Evolutionary conservation across 1,139 yeast species (phyloP), one percentile per base, ranked within the genome.

Genomic region (Geotrichum aggregatum): DNA sequence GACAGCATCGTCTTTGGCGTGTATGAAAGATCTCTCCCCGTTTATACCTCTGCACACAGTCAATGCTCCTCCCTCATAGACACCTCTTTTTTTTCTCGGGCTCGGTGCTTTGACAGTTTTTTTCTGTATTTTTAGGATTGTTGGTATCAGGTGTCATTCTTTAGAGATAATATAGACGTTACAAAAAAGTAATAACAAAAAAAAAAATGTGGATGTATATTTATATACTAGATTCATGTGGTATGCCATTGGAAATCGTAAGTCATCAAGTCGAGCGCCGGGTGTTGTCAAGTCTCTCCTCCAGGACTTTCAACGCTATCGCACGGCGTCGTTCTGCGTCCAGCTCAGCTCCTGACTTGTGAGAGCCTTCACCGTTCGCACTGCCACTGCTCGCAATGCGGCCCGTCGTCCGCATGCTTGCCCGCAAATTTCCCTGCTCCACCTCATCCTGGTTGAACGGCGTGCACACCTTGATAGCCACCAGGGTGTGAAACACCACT

Each of bases 301-400:
- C 94, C 56, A 88, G 74, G 26, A 87, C 92, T 62, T 86, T 85
- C 54, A 88, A 70, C 0, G 96, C 96, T 46, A 88, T 80, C 61
- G 86, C 92, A 66, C 95, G 77, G 68, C 96, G 78, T 66, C 96
- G 78, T 64, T 88, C 96, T 16, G 92, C 91, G 83, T 44, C 85
- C 2, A 64, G 66, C 33, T 59, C 54, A n/a, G 56, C 45, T 7
- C 46, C 55, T 6, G 58, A 42, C 16, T 54, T 26, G 42, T 35
- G 49, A 30, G 47, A 50, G 50, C 33, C 47, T 38, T 21, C 33
- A 26, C 50, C 40, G 44, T 36, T 31, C n/a, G n/a, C n/a, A n/a
- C n/a, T n/a, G n/a, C n/a, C n/a, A n/a, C n/a, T n/a, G 34, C 63
- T 57, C 7, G 65, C 67, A 41, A 64, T 64, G 24, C 38, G 43